Evolutionary conservation across 345 rosid species (phyloP).

Genomic region (Raphanus sativus): DNA sequence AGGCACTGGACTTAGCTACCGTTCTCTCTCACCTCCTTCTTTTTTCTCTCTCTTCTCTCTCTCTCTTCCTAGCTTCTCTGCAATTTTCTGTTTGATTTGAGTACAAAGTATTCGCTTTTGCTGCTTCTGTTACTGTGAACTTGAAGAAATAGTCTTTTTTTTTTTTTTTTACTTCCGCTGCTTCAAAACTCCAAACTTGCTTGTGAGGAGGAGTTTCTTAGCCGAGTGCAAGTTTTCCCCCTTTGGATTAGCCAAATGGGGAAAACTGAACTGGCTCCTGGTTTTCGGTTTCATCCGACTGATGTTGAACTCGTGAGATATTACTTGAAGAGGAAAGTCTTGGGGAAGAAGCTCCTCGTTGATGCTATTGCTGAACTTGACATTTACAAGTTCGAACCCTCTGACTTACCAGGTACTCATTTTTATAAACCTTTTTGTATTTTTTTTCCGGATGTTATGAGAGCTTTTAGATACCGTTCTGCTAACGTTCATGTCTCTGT

Average conservation of each 20-base stretch:
- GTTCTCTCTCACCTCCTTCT: constrained; percentile 18
- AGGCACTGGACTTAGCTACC: constrained; percentile 64
- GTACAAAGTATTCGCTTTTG: constrained; percentile 6
- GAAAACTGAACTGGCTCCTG: constrained; percentile 49
- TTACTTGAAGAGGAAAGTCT: constrained; percentile 65
- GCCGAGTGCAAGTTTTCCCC: constrained; percentile 34
- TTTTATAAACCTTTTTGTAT: background rate
- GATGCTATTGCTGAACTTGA: constrained; percentile 65
- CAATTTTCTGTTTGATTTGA: background rate
- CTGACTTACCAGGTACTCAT: constrained; percentile 55
- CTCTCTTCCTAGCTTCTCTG: constrained; percentile 12
- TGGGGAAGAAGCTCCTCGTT: constrained; percentile 44
- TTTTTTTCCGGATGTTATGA: too few relatives aligned
- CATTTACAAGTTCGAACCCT: constrained; percentile 65
- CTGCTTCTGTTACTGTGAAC: constrained; percentile 14
- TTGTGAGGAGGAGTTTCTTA: background rate
- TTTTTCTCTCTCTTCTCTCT: background rate
- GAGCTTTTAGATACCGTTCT: too few relatives aligned
- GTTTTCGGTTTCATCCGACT: constrained; percentile 82
- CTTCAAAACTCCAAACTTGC: background rate
- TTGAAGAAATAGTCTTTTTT: background rate
- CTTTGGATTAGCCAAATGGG: constrained; percentile 44
- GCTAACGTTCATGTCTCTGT: too few relatives aligned
- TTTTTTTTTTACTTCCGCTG: background rate
- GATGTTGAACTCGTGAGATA: constrained; percentile 70